Percentiles rank a stretch among this genome's conserved stretches.
phyloP scores from a whole-genome alignment of 2,329 filamentous ascomycete genomes.

The Lasiodiplodia theobromae region DNA sequence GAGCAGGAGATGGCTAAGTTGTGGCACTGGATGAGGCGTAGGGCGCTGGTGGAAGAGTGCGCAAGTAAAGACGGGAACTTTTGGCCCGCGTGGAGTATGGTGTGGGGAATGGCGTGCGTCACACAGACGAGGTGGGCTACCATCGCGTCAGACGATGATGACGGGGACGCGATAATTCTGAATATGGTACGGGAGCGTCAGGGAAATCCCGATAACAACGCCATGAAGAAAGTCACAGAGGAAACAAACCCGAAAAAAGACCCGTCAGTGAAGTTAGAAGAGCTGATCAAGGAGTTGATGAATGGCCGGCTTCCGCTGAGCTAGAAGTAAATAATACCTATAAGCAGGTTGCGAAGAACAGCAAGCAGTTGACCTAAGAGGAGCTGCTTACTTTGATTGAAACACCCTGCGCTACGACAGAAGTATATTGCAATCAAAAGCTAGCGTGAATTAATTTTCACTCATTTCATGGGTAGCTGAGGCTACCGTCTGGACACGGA shows the following conservation, averaged over 20 bases:
- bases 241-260: neutral
- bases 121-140: neutral
- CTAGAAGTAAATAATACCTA: neutral
- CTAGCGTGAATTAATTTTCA: too few relatives aligned
- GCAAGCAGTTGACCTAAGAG: neutral
- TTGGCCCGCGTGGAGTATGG: slow-evolving; percentile 2
- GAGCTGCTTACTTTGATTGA: neutral
- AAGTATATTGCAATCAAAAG: too few relatives aligned
- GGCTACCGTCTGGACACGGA: too few relatives aligned
- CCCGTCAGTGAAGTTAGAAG: neutral
- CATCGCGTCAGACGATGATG: neutral
- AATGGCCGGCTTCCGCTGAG: neutral
- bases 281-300: neutral
- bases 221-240: neutral
- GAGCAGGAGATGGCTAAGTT: neutral
- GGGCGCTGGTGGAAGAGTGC: neutral
- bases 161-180: neutral
- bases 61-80: neutral
- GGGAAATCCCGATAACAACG: neutral
- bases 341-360: neutral
- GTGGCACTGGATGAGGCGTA: neutral
- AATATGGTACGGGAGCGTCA: neutral
- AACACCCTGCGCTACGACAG: neutral
- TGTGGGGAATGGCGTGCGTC: neutral
- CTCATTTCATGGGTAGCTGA: too few relatives aligned